phyloP scores from a whole-genome alignment of 768 basidiomycete species.

The Sutorius australiensis region DNA sequence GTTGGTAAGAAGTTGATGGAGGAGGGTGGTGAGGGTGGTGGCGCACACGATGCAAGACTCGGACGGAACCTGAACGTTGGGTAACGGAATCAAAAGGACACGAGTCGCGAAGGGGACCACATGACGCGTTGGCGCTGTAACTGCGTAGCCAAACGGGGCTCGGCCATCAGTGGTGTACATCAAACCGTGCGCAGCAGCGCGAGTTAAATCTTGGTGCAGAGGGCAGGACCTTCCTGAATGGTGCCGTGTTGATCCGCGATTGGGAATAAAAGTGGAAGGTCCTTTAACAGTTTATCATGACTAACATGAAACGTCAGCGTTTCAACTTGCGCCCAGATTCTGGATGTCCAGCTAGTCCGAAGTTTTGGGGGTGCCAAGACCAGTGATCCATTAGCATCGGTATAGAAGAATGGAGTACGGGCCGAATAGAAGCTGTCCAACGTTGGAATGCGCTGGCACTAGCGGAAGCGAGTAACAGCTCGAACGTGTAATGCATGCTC shows the following conservation, averaged over 20 bases:
- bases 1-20: background rate
- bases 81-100: background rate
- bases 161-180: background rate
- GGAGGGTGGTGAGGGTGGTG: background rate
- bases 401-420: background rate
- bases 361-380: background rate
- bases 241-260: background rate
- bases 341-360: background rate
- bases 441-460: background rate
- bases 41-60: background rate
- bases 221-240: too few relatives aligned
- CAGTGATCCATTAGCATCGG: background rate
- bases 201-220: background rate
- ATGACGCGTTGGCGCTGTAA: background rate
- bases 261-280: background rate
- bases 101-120: background rate
- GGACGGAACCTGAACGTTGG: background rate
- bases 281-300: background rate
- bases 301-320: slow-evolving; percentile 3
- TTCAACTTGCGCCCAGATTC: slow-evolving; percentile 1
- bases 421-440: background rate
- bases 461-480: background rate
- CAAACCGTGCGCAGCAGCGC: background rate
- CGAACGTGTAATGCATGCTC: background rate
- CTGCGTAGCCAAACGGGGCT: background rate